Evolutionary conservation across 345 rosid genomes (phyloP).

Genomic region (Salix brachista): DNA sequence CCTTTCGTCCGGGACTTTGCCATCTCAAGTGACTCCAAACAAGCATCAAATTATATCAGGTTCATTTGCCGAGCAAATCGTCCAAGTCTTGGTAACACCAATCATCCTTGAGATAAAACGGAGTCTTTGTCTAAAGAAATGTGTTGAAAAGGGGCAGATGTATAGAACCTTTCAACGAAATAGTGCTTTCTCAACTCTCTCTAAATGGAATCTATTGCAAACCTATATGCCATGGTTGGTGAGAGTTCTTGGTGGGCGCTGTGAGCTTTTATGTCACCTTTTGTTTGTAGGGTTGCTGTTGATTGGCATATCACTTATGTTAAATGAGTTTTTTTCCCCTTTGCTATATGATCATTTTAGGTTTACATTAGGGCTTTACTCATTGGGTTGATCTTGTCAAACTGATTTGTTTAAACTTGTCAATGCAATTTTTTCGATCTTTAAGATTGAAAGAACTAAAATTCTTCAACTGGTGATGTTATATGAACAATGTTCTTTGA

Average conservation of each 20-base stretch:
- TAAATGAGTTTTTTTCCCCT: neutral
- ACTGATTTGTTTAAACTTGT: no score
- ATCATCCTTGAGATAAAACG: neutral
- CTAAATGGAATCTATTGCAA: no score
- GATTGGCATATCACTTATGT: neutral
- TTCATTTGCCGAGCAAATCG: constrained; percentile 4
- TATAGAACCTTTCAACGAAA: no score
- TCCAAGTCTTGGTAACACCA: neutral
- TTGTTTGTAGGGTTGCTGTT: neutral
- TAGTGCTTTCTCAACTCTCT: no score
- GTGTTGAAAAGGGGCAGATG: no score
- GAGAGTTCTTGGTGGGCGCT: neutral
- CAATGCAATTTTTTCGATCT: neutral
- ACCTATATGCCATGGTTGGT: neutral
- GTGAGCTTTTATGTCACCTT: neutral
- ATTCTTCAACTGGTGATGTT: neutral
- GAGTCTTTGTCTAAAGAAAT: no score
- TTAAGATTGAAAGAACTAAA: neutral
- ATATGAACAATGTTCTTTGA: neutral
- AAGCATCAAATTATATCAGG: neutral
- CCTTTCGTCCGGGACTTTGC: neutral
- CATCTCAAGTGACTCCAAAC: neutral
- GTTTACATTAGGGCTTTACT: neutral
- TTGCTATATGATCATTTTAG: neutral
- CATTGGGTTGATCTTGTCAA: neutral